phyloP scores from a whole-genome alignment of 495 filamentous ascomycete species.

The Penicillium taxi region DNA sequence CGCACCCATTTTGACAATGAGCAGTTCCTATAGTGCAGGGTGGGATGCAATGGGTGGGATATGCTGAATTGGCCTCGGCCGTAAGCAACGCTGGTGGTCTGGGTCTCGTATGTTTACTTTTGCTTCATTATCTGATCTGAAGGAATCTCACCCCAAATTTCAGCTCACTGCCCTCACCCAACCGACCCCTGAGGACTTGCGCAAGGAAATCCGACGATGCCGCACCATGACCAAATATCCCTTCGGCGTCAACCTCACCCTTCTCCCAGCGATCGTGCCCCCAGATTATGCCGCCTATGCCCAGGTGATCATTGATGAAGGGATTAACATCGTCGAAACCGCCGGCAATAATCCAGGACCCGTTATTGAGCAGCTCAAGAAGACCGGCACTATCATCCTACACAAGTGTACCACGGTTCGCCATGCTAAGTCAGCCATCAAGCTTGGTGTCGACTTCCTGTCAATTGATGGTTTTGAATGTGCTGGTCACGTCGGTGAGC shows the following conservation, averaged over 20 bases:
- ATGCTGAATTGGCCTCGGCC: conserved; percentile 85
- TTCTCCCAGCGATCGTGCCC: conserved; percentile 80
- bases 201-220: conserved; percentile 86
- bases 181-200: conserved; percentile 85
- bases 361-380: conserved; percentile 83
- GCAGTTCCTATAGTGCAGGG: conserved; percentile 96
- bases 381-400: conserved; percentile 65
- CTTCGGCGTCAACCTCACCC: conserved; percentile 94
- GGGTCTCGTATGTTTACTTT: conserved; percentile 52
- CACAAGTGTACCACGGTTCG: conserved; percentile 98
- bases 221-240: conserved; percentile 76
- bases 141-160: conserved; percentile 4
- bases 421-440: conserved; percentile 85
- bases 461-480: conserved; percentile 98
- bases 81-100: conserved; percentile 94
- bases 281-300: conserved; percentile 92
- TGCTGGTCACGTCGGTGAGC: conserved; percentile 91
- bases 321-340: conserved; percentile 91
- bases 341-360: conserved; percentile 91
- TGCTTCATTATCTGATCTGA: background rate
- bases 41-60: conserved; percentile 89
- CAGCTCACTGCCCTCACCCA: conserved; percentile 86
- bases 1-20: conserved; percentile 11
- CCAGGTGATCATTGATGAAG: conserved; percentile 86
- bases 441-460: conserved; percentile 93